phyloP scores from a whole-genome alignment of 306 rosid genomes.

The Leucaena leucocephala region DNA sequence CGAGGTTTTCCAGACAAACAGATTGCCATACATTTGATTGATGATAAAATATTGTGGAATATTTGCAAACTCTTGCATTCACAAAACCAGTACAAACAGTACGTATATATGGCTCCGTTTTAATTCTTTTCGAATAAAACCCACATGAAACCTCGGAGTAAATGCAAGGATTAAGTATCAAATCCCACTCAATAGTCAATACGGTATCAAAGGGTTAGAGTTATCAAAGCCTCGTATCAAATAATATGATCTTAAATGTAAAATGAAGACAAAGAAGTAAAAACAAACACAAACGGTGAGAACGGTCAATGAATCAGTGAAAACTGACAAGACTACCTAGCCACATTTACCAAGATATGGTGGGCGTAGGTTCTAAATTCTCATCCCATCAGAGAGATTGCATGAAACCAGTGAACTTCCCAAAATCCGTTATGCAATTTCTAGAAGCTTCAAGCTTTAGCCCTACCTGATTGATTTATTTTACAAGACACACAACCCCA shows the following conservation, averaged over 20 bases:
- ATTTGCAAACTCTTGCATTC: constrained; percentile 22
- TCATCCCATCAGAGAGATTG: not conserved
- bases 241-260: not conserved
- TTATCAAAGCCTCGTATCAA: not conserved
- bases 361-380: constrained; percentile 16
- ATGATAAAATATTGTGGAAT: constrained; percentile 12
- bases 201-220: not conserved
- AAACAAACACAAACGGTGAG: not conserved
- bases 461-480: not conserved
- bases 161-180: constrained; percentile 10
- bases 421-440: not conserved
- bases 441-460: constrained; percentile 5
- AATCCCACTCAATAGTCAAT: not conserved
- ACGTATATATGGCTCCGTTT: not conserved
- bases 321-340: too few relatives aligned
- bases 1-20: not conserved
- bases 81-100: constrained; percentile 25
- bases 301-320: too few relatives aligned
- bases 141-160: constrained; percentile 17
- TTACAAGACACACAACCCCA: not conserved
- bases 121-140: not conserved
- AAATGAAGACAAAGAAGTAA: not conserved
- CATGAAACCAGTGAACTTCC: constrained; percentile 3
- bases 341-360: too few relatives aligned
- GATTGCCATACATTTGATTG: not conserved